These are phyloP conservation scores for Pichia paraexigua DNA, from an alignment of 805 yeast species.

Conservation along the genomic window DNA sequence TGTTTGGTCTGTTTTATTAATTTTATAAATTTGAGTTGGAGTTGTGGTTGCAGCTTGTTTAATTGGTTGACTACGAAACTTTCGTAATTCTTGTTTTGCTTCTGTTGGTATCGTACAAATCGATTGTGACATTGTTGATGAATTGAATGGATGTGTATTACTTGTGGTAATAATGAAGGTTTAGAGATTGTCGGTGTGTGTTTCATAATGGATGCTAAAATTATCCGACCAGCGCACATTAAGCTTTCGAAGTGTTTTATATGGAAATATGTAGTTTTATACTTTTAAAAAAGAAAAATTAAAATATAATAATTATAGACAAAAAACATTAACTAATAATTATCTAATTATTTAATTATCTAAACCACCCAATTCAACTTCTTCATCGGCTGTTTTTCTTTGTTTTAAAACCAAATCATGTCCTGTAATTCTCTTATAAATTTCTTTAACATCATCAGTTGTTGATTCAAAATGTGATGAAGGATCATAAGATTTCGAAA, in stretches of 20 bases:
- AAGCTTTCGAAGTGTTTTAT: too few species aligned
- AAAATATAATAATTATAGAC: background rate
- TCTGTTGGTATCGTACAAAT: conserved; percentile 57
- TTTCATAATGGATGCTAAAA: too few species aligned
- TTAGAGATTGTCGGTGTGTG: too few species aligned
- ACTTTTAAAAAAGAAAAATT: background rate
- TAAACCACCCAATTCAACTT: conserved; percentile 37
- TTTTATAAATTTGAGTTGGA: conserved; percentile 55
- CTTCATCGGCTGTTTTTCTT: conserved; percentile 62
- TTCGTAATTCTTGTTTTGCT: conserved; percentile 51
- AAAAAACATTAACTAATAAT: background rate
- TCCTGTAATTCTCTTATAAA: conserved; percentile 86
- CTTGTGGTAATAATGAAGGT: background rate
- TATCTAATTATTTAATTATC: conserved; percentile 4
- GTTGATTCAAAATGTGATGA: conserved; percentile 92
- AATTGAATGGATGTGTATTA: background rate
- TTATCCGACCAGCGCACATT: background rate
- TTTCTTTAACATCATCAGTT: conserved; percentile 94
- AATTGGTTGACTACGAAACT: conserved; percentile 52
- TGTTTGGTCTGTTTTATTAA: conserved; percentile 48
- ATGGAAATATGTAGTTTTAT: too few species aligned
- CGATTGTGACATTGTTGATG: conserved; percentile 33
- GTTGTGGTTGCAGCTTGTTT: conserved; percentile 56
- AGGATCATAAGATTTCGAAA: conserved; percentile 88
- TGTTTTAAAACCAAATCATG: conserved; percentile 82